These are phyloP conservation scores for Durio zibethinus DNA, from an alignment of 345 rosid species.

Conservation along the genomic window DNA sequence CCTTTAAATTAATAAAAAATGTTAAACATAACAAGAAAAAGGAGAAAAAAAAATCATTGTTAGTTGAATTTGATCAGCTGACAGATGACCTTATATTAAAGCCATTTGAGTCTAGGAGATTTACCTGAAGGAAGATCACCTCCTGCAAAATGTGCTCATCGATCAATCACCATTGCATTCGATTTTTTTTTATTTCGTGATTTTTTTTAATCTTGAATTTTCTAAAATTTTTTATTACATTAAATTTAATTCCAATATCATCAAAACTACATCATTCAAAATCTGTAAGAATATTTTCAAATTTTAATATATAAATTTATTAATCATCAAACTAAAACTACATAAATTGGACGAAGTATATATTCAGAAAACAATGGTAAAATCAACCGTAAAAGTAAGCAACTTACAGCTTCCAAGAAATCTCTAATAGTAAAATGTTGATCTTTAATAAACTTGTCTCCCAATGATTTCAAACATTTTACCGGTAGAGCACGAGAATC, in stretches of 20 bases:
- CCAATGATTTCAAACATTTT: conserved; percentile 47
- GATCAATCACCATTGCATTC: conserved; percentile 20
- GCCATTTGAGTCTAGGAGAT: background rate
- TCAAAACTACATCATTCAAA: background rate
- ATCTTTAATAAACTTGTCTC: conserved; percentile 51
- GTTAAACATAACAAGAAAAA: background rate
- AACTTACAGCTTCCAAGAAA: conserved; percentile 69
- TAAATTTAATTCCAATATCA: background rate
- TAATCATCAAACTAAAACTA: background rate
- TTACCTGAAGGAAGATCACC: conserved; percentile 65
- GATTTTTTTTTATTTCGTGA: too few relatives aligned
- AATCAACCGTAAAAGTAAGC: background rate
- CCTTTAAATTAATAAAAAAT: conserved; percentile 27
- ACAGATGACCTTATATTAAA: background rate
- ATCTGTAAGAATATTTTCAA: background rate
- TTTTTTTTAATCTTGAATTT: background rate
- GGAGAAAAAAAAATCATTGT: conserved; percentile 9
- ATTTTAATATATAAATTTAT: too few relatives aligned
- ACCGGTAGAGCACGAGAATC: conserved; percentile 48
- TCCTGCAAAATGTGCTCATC: conserved; percentile 41
- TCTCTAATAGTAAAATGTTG: conserved; percentile 67
- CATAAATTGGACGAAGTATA: background rate
- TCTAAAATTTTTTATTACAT: background rate
- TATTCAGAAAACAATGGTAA: background rate
- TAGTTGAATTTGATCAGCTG: background rate